These are phyloP conservation scores for Trichoderma sp. DNA, from an alignment of 2,329 filamentous ascomycete species.

Conservation along the genomic window DNA sequence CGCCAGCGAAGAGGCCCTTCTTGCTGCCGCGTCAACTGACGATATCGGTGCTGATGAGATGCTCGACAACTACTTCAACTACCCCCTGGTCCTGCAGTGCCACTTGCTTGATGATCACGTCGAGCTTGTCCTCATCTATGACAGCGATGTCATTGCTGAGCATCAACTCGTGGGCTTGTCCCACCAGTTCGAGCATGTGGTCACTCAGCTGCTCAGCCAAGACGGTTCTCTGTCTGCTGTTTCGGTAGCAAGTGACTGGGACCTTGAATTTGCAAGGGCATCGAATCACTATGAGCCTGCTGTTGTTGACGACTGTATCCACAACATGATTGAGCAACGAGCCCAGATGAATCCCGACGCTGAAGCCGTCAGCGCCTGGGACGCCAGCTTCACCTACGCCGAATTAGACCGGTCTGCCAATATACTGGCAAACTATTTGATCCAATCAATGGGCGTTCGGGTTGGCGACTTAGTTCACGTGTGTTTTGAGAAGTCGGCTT, in stretches of 20 bases:
- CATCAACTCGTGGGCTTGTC: constrained; percentile 15
- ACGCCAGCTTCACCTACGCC: constrained; percentile 16
- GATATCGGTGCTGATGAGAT: constrained; percentile 16
- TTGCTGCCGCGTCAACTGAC: background rate
- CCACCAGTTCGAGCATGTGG: constrained; percentile 22
- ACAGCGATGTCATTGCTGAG: constrained; percentile 21
- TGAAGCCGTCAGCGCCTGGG: constrained; percentile 15
- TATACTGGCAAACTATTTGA: constrained; percentile 4
- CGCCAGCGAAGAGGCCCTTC: constrained; percentile 10
- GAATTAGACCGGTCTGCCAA: constrained; percentile 11
- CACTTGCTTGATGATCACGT: constrained; percentile 13
- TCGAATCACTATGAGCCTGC: constrained; percentile 7
- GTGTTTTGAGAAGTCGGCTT: constrained; percentile 25
- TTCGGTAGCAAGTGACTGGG: constrained; percentile 24
- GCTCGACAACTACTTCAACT: constrained; percentile 27
- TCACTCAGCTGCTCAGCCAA: constrained; percentile 13
- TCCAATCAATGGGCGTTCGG: background rate
- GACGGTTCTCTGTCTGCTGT: constrained; percentile 1
- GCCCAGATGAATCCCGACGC: background rate
- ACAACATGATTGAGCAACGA: constrained; percentile 13
- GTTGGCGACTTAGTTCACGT: constrained; percentile 23
- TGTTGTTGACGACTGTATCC: constrained; percentile 22
- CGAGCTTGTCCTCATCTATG: constrained; percentile 22
- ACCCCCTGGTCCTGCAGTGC: constrained; percentile 22
- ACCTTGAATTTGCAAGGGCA: constrained; percentile 8